Base-by-base conservation (phyloP, 2,329 filamentous ascomycete genomes). In the Teratosphaeria pseudoeucalypti region DNA sequence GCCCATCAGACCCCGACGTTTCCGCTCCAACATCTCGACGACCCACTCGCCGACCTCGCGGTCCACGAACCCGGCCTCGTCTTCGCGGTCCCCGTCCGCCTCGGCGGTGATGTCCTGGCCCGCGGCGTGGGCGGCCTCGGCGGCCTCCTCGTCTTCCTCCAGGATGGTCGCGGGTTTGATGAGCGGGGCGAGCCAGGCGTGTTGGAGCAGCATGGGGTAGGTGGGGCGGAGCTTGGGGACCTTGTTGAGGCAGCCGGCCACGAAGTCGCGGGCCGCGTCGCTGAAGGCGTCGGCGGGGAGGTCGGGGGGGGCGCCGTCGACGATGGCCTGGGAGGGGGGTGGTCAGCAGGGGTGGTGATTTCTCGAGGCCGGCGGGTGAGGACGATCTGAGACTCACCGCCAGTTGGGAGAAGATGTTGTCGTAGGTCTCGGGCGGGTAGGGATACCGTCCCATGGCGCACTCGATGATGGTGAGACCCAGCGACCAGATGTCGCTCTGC, bases 331-430 rank as follows among this genome's bases (percentile, higher is more conserved):
- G 52, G 19, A 29, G 19, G 52, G n/a, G 3, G 3, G 19, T 12
- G 52, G 11, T 34, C 12, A 32, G 52, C 12, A 11, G 19, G 11
- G 14, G 52, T 9, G 14, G 39, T 23, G 23, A 23, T 23, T 23
- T 2, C 2, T 23, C 2, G 23, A 23, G 23, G 23, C 23, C 23
- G 23, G 23, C 23, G 23, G 1, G 23, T 23, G 23, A 23, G 23
- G 23, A 23, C 23, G 1, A 23, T 23, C 23, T 23, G 23, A 23
- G n/a, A 57, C 92, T 85, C 81, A 97, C 94, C 69, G 88, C 95
- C 37, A 99, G 80, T 72, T 99, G 94, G 69, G 90, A 95, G 79
- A 99, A 97, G 66, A 99, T 99, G 70, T 96, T 97, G 72, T 92
- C 94, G 65, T 95, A 97, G 1, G 95, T 94, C 74, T 99, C 94